phyloP scores from a whole-genome alignment of 768 basidiomycete species.

The Auricularia heimuer region DNA sequence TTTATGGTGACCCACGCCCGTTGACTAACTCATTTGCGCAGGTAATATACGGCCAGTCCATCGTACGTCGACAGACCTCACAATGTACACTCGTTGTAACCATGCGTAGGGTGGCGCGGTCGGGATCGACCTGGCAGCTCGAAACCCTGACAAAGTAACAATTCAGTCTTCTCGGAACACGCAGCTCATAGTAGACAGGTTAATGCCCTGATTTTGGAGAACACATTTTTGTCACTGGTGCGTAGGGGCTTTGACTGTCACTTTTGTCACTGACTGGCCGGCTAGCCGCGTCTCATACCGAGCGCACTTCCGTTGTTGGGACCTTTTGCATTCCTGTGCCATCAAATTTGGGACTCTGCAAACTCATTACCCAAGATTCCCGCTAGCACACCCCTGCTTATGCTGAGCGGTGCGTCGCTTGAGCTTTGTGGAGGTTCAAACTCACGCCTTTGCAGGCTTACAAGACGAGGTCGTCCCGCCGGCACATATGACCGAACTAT shows the following conservation, averaged over 20 bases:
- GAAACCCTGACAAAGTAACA: slow-evolving; percentile 57
- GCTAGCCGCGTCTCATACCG: slow-evolving; percentile 62
- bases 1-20: neutral
- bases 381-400: slow-evolving; percentile 47
- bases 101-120: slow-evolving; percentile 70
- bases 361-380: slow-evolving; percentile 38
- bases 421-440: neutral
- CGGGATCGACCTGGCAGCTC: slow-evolving; percentile 74
- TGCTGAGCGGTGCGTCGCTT: slow-evolving; percentile 53
- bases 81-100: slow-evolving; percentile 13
- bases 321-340: slow-evolving; percentile 69
- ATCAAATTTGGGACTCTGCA: slow-evolving; percentile 82
- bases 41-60: slow-evolving; percentile 77
- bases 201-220: slow-evolving; percentile 76
- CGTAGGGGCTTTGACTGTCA: neutral
- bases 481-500: slow-evolving; percentile 65
- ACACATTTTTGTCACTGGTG: slow-evolving; percentile 77
- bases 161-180: neutral
- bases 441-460: slow-evolving; percentile 2
- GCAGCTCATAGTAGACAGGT: slow-evolving; percentile 35
- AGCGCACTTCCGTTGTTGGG: slow-evolving; percentile 63
- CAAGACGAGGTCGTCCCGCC: slow-evolving; percentile 66
- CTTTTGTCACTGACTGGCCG: neutral
- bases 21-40: slow-evolving; percentile 15
- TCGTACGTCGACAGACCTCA: slow-evolving; percentile 19